Conservation (phyloP, 2,329 filamentous ascomycete species). For the Parascedosporium putredinis region DNA sequence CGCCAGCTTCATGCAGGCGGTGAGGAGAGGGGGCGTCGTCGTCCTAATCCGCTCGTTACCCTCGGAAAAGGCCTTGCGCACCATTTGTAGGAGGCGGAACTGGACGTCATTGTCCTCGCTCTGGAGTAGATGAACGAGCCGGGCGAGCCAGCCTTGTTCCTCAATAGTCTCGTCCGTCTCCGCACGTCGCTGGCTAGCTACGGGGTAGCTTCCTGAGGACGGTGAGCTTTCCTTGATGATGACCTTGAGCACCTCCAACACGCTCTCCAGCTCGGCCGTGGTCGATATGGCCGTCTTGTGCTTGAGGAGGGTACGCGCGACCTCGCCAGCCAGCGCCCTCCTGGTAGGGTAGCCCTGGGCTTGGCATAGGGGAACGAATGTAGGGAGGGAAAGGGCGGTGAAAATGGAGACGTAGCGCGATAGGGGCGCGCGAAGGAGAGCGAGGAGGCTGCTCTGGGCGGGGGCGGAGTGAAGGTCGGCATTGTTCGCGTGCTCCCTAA, state of each 20-base stretch:
- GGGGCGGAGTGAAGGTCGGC: slow-evolving; percentile 85
- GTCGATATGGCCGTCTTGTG: slow-evolving; percentile 74
- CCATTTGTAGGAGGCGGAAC: slow-evolving; percentile 83
- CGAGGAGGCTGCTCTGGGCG: slow-evolving; percentile 81
- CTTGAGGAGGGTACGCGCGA: slow-evolving; percentile 71
- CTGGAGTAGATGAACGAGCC: slow-evolving; percentile 80
- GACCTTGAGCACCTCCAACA: slow-evolving; percentile 79
- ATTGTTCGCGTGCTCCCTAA: slow-evolving; percentile 81
- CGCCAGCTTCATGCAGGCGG: slow-evolving; percentile 79
- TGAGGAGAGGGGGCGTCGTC: slow-evolving; percentile 87
- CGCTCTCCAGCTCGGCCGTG: slow-evolving; percentile 71
- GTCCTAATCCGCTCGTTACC: slow-evolving; percentile 94
- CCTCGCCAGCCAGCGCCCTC: slow-evolving; percentile 80
- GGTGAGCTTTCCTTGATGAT: slow-evolving; percentile 90
- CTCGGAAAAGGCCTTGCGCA: slow-evolving; percentile 76
- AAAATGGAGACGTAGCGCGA: slow-evolving; percentile 89
- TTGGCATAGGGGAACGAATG: slow-evolving; percentile 81
- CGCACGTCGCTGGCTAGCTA: slow-evolving; percentile 63
- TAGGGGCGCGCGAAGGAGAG: slow-evolving; percentile 81
- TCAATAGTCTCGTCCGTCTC: slow-evolving; percentile 98
- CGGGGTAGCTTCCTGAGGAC: slow-evolving; percentile 71
- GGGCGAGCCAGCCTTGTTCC: slow-evolving; percentile 93
- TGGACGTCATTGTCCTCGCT: slow-evolving; percentile 84
- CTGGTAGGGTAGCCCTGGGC: slow-evolving; percentile 89
- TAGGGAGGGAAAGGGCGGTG: slow-evolving; percentile 86